These are phyloP conservation scores for Boletus edulis DNA, from an alignment of 768 basidiomycete species.

Conservation along the genomic window DNA sequence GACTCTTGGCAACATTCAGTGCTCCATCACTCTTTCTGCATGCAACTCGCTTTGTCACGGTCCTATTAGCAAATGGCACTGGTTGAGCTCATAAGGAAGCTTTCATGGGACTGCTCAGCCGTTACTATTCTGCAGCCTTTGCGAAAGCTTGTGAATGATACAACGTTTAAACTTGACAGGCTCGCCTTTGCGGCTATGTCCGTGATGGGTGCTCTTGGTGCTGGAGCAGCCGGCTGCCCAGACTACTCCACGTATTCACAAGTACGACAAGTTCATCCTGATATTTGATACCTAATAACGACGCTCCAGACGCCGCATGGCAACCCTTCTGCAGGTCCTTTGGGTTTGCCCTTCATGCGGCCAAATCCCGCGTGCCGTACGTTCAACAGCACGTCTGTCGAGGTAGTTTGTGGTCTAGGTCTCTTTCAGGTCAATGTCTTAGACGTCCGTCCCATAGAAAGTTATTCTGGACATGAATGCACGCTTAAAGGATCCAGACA, in stretches of 20 bases:
- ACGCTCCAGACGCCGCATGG: slow-evolving; percentile 54
- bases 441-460: slow-evolving; percentile 39
- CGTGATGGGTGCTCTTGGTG: slow-evolving; percentile 17
- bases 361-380: slow-evolving; percentile 68
- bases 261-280: slow-evolving; percentile 27
- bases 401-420: slow-evolving; percentile 40
- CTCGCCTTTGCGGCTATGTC: slow-evolving; percentile 18
- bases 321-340: slow-evolving; percentile 53
- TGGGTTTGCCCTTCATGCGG: slow-evolving; percentile 71
- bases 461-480: slow-evolving; percentile 73
- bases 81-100: slow-evolving; percentile 7
- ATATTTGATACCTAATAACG: neutral
- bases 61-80: slow-evolving; percentile 4
- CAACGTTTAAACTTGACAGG: slow-evolving; percentile 25
- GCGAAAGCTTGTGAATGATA: slow-evolving; percentile 7
- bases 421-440: neutral
- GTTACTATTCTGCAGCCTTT: slow-evolving; percentile 1
- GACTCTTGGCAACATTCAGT: too few species aligned
- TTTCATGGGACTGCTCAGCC: slow-evolving; percentile 4
- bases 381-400: slow-evolving; percentile 72
- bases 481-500: slow-evolving; percentile 70
- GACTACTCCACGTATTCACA: slow-evolving; percentile 62
- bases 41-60: neutral
- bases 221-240: slow-evolving; percentile 43
- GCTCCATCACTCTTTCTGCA: too few species aligned